phyloP scores from a whole-genome alignment of 192 early-diverging fungal genomes.

The Geranomyces variabilis region DNA sequence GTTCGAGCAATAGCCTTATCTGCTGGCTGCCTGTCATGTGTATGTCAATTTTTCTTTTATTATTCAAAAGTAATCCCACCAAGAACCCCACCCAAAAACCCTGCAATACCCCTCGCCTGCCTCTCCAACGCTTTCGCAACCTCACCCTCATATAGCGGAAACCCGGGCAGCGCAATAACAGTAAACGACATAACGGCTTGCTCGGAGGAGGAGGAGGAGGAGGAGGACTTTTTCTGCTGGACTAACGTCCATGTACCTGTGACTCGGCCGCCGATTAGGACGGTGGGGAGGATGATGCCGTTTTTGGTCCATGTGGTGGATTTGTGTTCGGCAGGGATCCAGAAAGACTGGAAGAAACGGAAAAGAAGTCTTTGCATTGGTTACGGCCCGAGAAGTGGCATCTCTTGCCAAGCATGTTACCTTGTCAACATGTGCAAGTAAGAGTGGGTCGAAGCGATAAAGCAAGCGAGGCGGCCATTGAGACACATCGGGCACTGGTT shows the following conservation, averaged over 20 bases:
- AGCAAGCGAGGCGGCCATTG: constrained; percentile 10
- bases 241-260: constrained; percentile 8
- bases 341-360: neutral
- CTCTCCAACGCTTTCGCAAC: neutral
- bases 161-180: neutral
- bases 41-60: too few species aligned
- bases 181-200: constrained; percentile 11
- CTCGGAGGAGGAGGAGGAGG: too few species aligned
- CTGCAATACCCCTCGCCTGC: constrained; percentile 2
- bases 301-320: constrained; percentile 21
- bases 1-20: too few species aligned
- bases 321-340: constrained; percentile 21
- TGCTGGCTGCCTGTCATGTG: too few species aligned
- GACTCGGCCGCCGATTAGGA: constrained; percentile 17
- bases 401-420: too few species aligned
- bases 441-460: constrained; percentile 24
- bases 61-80: neutral
- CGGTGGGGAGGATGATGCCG: constrained; percentile 25
- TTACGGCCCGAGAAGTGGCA: too few species aligned
- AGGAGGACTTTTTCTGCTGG: neutral
- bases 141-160: neutral
- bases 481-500: neutral
- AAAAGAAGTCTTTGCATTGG: neutral
- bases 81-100: neutral
- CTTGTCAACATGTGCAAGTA: constrained; percentile 24